Evolutionary conservation across 768 basidiomycete genomes (phyloP).

Genomic region (Leccinum boreale): DNA sequence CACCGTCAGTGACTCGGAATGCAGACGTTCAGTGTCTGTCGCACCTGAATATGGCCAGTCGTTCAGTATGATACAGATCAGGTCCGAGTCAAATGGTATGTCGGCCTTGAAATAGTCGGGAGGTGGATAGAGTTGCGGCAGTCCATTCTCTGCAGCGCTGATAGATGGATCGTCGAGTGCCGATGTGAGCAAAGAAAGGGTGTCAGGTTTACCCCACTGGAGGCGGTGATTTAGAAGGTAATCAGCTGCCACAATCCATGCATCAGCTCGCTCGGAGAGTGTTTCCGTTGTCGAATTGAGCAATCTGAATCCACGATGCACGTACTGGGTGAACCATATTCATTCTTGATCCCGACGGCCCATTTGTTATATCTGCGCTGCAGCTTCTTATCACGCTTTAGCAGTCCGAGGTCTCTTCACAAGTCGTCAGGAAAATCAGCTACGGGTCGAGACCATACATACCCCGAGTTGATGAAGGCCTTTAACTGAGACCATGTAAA

Average conservation of each 20-base stretch:
- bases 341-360: slow-evolving; percentile 47
- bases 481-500: slow-evolving; percentile 78
- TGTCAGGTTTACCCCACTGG: slow-evolving; percentile 74
- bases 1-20: not conserved
- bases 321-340: slow-evolving; percentile 69
- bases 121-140: not conserved
- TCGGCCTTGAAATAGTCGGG: slow-evolving; percentile 66
- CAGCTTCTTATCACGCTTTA: slow-evolving; percentile 69
- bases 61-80: slow-evolving; percentile 71
- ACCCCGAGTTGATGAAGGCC: slow-evolving; percentile 79
- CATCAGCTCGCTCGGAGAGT: not conserved
- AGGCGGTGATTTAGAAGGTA: slow-evolving; percentile 68
- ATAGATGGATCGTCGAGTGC: slow-evolving; percentile 38
- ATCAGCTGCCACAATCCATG: slow-evolving; percentile 43
- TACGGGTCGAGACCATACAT: slow-evolving; percentile 11
- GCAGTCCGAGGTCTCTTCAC: slow-evolving; percentile 72
- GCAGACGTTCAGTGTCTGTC: slow-evolving; percentile 6
- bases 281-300: not conserved
- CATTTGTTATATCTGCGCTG: slow-evolving; percentile 67
- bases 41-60: slow-evolving; percentile 88
- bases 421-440: not conserved
- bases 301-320: not conserved
- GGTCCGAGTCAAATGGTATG: slow-evolving; percentile 44
- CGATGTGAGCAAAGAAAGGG: slow-evolving; percentile 57
- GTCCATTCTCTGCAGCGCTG: slow-evolving; percentile 9